Percentiles rank a stretch among this genome's conserved stretches.
These are phyloP conservation scores for Cichorium intybus DNA, from an alignment of 140 eudicot species.

Conservation along the genomic window DNA sequence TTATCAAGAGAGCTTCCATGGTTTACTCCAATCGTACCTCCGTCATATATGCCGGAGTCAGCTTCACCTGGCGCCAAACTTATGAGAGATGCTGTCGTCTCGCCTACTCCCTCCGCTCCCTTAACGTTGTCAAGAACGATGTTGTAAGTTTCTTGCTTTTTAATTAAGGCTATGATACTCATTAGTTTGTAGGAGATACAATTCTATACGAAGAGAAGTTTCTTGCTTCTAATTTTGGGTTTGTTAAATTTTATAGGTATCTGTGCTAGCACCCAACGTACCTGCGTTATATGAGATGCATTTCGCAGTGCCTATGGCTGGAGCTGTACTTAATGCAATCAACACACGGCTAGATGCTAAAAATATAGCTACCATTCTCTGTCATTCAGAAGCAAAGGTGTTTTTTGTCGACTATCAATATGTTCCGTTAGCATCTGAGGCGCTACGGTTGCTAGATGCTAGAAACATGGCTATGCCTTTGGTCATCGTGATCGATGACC, in stretches of 20 bases:
- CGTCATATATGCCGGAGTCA: constrained; percentile 45
- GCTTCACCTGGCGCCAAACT: constrained; percentile 73
- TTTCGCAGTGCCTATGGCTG: constrained; percentile 85
- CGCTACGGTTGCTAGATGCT: constrained; percentile 35
- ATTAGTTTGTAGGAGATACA: neutral
- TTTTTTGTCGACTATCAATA: constrained; percentile 63
- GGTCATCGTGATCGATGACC: constrained; percentile 60
- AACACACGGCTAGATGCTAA: constrained; percentile 64
- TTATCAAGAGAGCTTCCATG: constrained; percentile 65
- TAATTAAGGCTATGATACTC: neutral
- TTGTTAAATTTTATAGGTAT: constrained; percentile 42
- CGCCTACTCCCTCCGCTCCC: constrained; percentile 64
- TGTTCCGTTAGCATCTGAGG: constrained; percentile 41
- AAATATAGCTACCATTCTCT: constrained; percentile 53
- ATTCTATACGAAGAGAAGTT: neutral
- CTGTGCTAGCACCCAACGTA: constrained; percentile 70
- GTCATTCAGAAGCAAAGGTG: constrained; percentile 70
- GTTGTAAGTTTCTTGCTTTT: constrained; percentile 46
- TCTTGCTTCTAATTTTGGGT: neutral
- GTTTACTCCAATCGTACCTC: constrained; percentile 61
- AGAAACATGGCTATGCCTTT: constrained; percentile 30
- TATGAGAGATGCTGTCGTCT: constrained; percentile 66
- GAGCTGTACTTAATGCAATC: constrained; percentile 67
- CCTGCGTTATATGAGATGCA: constrained; percentile 84
- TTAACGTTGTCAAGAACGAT: constrained; percentile 57